These are phyloP conservation scores for Ogataea trehaloabstinens DNA, from an alignment of 805 yeast genomes.

Conservation along the genomic window DNA sequence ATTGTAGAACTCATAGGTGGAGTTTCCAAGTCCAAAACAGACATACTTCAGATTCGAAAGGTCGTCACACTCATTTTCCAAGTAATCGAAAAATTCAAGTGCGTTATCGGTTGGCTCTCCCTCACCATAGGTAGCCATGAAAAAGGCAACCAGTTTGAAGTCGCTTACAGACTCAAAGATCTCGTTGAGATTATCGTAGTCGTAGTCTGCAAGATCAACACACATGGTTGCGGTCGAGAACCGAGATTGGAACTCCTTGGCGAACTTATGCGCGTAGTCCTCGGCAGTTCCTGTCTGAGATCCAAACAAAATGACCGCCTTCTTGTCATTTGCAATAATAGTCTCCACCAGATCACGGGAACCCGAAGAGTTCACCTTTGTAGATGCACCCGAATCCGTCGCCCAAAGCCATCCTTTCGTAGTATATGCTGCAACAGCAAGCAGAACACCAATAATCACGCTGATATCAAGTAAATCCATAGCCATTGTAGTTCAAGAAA, in stretches of 20 bases:
- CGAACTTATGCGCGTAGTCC: slow-evolving; percentile 87
- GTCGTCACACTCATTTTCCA: slow-evolving; percentile 56
- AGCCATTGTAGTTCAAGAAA: slow-evolving; percentile 49
- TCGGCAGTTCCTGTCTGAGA: slow-evolving; percentile 99
- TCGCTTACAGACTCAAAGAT: slow-evolving; percentile 58
- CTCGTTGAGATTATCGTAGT: slow-evolving; percentile 70
- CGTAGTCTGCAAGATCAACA: slow-evolving; percentile 87
- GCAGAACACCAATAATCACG: slow-evolving; percentile 61
- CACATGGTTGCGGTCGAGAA: slow-evolving; percentile 81
- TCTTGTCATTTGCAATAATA: slow-evolving; percentile 61
- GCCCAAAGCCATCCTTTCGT: slow-evolving; percentile 59
- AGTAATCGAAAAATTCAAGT: slow-evolving; percentile 67
- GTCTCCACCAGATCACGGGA: slow-evolving; percentile 60
- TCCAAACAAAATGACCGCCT: slow-evolving; percentile 79
- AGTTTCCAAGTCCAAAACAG: slow-evolving; percentile 90
- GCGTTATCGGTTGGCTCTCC: slow-evolving; percentile 98
- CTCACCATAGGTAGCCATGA: slow-evolving; percentile 95
- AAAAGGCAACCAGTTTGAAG: slow-evolving; percentile 51
- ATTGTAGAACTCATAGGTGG: slow-evolving; percentile 90
- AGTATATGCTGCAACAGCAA: slow-evolving; percentile 66
- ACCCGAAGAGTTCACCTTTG: slow-evolving; percentile 31
- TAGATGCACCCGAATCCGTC: slow-evolving; percentile 16
- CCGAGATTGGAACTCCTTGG: slow-evolving; percentile 81
- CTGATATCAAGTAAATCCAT: slow-evolving; percentile 71
- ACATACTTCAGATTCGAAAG: slow-evolving; percentile 63